A percentile compares a stretch with the other conserved stretches of the same genome.
These are phyloP conservation scores for Aspergillus tanneri DNA, from an alignment of 2,329 filamentous ascomycete genomes.

Conservation along the genomic window DNA sequence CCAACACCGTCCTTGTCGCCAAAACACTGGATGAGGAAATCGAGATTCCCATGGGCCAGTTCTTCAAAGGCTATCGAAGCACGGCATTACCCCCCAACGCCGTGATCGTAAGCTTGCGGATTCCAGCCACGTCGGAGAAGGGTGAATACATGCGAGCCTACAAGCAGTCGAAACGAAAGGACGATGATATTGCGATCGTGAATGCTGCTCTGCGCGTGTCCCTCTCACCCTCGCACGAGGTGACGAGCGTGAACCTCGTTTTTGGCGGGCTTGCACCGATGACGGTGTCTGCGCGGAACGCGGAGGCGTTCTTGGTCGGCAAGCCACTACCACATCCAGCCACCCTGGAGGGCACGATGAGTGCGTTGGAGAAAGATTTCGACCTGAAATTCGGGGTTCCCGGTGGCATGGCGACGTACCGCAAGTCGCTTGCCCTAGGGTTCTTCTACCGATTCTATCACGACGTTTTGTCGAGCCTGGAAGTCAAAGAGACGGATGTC, in stretches of 20 bases:
- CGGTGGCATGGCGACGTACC: slow-evolving; percentile 95
- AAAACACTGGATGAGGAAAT: slow-evolving; percentile 71
- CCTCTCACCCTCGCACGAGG: slow-evolving; percentile 66
- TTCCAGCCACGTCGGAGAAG: slow-evolving; percentile 71
- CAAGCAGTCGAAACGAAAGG: slow-evolving; percentile 95
- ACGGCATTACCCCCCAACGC: slow-evolving; percentile 80
- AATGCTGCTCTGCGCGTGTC: slow-evolving; percentile 79
- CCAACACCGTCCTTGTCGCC: slow-evolving; percentile 76
- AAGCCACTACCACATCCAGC: slow-evolving; percentile 76
- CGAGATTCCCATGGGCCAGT: slow-evolving; percentile 86
- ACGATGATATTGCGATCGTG: slow-evolving; percentile 97
- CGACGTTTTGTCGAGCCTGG: slow-evolving; percentile 67
- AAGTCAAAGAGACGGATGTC: slow-evolving; percentile 50
- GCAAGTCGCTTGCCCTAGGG: slow-evolving; percentile 82
- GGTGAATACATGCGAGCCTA: slow-evolving; percentile 86
- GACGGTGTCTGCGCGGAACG: slow-evolving; percentile 80
- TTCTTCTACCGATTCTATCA: slow-evolving; percentile 99
- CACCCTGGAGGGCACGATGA: slow-evolving; percentile 87
- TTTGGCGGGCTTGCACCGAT: slow-evolving; percentile 95
- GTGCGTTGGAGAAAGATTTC: slow-evolving; percentile 84
- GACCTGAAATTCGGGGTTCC: slow-evolving; percentile 86
- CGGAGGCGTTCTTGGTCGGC: slow-evolving; percentile 71
- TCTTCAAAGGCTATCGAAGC: slow-evolving; percentile 87
- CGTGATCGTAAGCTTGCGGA: slow-evolving; percentile 81
- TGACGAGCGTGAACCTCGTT: slow-evolving; percentile 74